Evolutionary conservation across 352 stramenopile genomes (phyloP), one percentile per base, ranked within the genome.

Genomic region (Peronospora tabacina): DNA sequence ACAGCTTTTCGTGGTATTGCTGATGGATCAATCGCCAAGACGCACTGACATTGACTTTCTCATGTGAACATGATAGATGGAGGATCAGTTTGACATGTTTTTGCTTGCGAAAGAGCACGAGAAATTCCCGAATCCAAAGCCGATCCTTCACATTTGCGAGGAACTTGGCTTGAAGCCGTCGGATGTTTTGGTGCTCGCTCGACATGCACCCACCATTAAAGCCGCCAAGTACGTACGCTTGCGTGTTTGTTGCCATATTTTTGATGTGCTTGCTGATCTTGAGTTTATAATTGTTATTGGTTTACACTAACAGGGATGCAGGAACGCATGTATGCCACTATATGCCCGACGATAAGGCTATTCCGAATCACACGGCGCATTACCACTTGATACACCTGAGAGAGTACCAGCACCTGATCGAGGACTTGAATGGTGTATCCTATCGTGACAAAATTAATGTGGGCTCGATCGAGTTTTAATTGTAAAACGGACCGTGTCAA

Each of bases 341-440:
- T 52, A 82, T 82, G 60, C 71, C 75, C n/a, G 64, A 52, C 0
- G 60, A 70, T 17, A 83, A 72, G 46, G 75, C 68, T 13, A 82
- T 87, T 8, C 75, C 78, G 15, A 89, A 89, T 61, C 75, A 89
- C 60, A 85, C 61, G 33, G 78, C 78, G 12, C 72, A 89, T 53
- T 85, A 85, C 49, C 75, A 83, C 29, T 55, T 89, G 32, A 76
- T 63, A 2, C 57, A 60, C 11, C 55, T 89, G 34, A 63, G 54
- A 26, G 71, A 89, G 30, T 82, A 85, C 28, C 72, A 85, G 61
- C 76, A 75, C 41, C 61, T 89, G 10, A 47, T 89, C 19, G 75
- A 88, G 43, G 75, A 85, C 30, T 85, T 85, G 47, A 86, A 88
- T 47, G 74, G 77, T 37, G 75, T 87, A 19, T 89, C 77, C 22